Evolutionary conservation across 768 basidiomycete species (phyloP).

Genomic region (Chlorophyllum brunneum): DNA sequence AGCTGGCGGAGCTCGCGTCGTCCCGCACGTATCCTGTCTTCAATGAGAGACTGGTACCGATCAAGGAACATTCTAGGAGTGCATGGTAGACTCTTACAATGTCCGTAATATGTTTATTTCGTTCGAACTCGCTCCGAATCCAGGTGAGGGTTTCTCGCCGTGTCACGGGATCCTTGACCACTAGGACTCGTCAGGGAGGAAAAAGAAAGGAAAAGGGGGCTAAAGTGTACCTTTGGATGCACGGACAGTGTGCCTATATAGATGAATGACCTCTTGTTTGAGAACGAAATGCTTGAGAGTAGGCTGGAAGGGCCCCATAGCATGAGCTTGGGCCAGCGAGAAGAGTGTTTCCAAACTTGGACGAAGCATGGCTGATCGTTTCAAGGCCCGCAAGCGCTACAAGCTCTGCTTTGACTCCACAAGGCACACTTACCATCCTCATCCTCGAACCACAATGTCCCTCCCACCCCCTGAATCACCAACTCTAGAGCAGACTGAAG

Average conservation of each 20-base stretch:
- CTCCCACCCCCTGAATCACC: conserved; percentile 15
- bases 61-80: conserved; percentile 2
- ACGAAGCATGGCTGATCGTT: conserved; percentile 28
- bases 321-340: conserved; percentile 12
- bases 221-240: conserved; percentile 52
- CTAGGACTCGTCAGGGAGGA: conserved; percentile 31
- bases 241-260: conserved; percentile 69
- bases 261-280: conserved; percentile 50
- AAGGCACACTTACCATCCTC: conserved; percentile 14
- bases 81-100: conserved; percentile 35
- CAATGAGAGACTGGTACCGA: conserved; percentile 46
- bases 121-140: conserved; percentile 72
- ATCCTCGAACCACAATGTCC: conserved; percentile 18
- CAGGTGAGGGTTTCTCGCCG: conserved; percentile 66
- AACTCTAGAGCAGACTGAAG: conserved; percentile 13
- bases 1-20: conserved; percentile 61
- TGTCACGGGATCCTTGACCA: conserved; percentile 55
- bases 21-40: conserved; percentile 52
- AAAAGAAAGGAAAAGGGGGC: conserved; percentile 15
- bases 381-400: conserved; percentile 35
- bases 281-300: conserved; percentile 78
- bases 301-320: conserved; percentile 24
- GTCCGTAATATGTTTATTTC: conserved; percentile 54
- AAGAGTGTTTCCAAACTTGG: conserved; percentile 15
- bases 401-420: conserved; percentile 17